Evolutionary conservation across 73 alveolate genomes (phyloP).

Genomic region (Paramecium octaurelia): DNA sequence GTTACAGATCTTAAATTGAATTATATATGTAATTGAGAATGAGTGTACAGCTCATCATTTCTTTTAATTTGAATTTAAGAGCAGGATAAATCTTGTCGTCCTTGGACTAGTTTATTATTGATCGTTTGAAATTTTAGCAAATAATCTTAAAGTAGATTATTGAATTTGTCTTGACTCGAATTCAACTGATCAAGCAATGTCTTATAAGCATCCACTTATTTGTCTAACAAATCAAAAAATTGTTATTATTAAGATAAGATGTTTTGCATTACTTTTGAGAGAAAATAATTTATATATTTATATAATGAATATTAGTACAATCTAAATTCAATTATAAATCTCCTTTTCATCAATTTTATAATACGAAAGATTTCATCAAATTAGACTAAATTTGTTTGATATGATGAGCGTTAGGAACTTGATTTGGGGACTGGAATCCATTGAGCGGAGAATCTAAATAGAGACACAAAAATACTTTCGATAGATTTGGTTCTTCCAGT

Average conservation of each 20-base stretch:
- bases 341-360: background rate
- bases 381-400: background rate
- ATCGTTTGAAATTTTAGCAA: slow-evolving; percentile 1
- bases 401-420: background rate
- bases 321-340: background rate
- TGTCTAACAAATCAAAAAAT: slow-evolving; percentile 34
- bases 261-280: background rate
- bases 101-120: background rate
- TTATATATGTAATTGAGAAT: background rate
- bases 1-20: slow-evolving; percentile 31
- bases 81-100: background rate
- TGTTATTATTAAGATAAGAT: background rate
- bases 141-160: background rate
- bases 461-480: background rate
- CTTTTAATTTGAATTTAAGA: slow-evolving; percentile 23
- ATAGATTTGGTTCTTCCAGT: slow-evolving; percentile 6
- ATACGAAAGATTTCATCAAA: background rate
- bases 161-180: background rate
- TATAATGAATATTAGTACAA: background rate
- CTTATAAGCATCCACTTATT: slow-evolving; percentile 36
- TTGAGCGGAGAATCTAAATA: background rate
- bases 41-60: slow-evolving; percentile 43
- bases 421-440: background rate
- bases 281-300: background rate
- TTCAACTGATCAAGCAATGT: slow-evolving; percentile 6